Base-by-base conservation (phyloP, 495 filamentous ascomycete genomes). In the Neurospora sp. region DNA sequence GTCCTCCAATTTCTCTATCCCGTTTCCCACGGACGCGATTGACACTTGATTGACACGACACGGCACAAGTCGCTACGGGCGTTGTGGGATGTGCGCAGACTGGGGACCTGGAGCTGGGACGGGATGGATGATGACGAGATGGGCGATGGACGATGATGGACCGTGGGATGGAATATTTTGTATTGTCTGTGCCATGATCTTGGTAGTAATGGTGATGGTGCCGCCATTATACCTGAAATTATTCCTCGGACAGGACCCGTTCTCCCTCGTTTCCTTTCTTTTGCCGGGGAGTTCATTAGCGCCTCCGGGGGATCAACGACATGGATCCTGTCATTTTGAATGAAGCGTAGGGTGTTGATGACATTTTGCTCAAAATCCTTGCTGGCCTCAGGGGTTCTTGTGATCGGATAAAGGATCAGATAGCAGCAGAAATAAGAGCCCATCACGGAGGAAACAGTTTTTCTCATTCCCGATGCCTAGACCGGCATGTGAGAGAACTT, bases 241-340 rank as follows among this genome's bases (percentile, higher is more conserved):
- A 35, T 35, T 18, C 54, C 54, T 66, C 54, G 54, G 14, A 66
- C 27, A 35, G 54, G 27, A 35, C 27, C 54, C 54, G 54, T 66
- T 35, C 54, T 16, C 27, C 54, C 54, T 66, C 12, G 23, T 20
- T 71, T 71, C 14, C 31, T 46, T 41, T 71, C 16, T 59, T 71
- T 48, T 31, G 27, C 66, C 40, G 71, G 73, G 41, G 38, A 20
- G 48, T 70, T 18, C 41, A 39, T 54, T 69, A 72, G 42, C 48
- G 71, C 62, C 23, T 72, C 62, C 31, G 66, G 42, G 46, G 46
- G 74, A 76, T 77, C 74, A 72, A 38, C 76, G 74, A 40, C 76
- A 77, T 72, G 75, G 71, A 66, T 71, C 71, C 40, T 39, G 62
- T 40, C 39, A 72, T 48, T 31, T 46, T 12, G 72, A 71, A 48